Evolutionary conservation across 2,329 filamentous ascomycete genomes (phyloP), one percentile per base, ranked within the genome.

Genomic region (Metarhizium humberi): DNA sequence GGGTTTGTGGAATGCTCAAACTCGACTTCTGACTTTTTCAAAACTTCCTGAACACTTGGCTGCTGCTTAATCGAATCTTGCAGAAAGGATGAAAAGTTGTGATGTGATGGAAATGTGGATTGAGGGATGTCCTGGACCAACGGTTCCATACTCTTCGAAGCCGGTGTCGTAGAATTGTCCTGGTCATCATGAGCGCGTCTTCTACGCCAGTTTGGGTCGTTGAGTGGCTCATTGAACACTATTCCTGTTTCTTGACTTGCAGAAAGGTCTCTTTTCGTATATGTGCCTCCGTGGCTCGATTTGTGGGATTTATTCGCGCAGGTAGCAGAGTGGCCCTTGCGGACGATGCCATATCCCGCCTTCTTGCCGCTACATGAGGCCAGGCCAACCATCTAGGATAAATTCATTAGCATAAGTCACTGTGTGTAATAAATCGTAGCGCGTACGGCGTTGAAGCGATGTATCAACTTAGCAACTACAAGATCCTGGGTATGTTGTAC

Each of bases 121-220:
- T 6, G 16, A 32, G 29, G 16, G 6, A 13, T 30, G 6, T 36
- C 16, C 18, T 36, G 42, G 40, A n/a, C 29, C 42, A 16, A 18
- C 16, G 29, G 8, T n/a, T 53, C 52, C 10, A 42, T 10, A 42
- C 40, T 10, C 45, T n/a, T 48, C 30, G 43, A 4, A 4, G 45
- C 3, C 5, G 25, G 2, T 25, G 11, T 32, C 3, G 20, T 29
- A 34, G 51, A 36, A 25, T 20, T 30, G 8, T 49, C 52, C 14
- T 38, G 45, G 14, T 16, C 32, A 20, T 32, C 50, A 40, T 3
- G 48, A 20, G 50, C 43, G 16, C 45, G 50, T 50, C 56, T 55
- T 18, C 16, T 43, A 40, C 56, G 48, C 56, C 56, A 57, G 20
- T 57, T 55, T 16, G 52, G 40, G 32, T 55, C 20, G 8, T 53